phyloP scores from a whole-genome alignment of 345 rosid genomes.

The Gossypium australe region DNA sequence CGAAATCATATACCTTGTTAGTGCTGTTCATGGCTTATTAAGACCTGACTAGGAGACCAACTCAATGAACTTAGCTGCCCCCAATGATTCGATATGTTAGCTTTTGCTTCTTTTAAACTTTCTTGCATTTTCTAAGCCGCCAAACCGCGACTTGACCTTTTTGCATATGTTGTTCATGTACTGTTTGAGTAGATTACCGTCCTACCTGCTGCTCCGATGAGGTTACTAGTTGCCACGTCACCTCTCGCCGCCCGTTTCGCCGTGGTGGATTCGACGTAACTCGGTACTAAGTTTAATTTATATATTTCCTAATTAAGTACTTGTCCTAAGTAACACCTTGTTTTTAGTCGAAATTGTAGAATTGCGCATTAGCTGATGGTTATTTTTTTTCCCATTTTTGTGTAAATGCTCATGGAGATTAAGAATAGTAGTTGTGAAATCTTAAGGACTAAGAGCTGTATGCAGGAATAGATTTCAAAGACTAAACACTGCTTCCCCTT shows the following conservation, averaged over 20 bases:
- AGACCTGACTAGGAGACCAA: not conserved
- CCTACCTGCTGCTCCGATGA: constrained; percentile 40
- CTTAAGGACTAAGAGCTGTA: constrained; percentile 7
- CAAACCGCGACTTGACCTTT: constrained; percentile 3
- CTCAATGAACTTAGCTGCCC: no score
- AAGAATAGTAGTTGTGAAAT: not conserved
- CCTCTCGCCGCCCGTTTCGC: constrained; percentile 33
- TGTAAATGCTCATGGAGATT: not conserved
- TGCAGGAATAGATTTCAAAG: constrained; percentile 43
- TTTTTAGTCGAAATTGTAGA: not conserved
- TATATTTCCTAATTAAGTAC: not conserved
- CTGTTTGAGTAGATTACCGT: constrained; percentile 44
- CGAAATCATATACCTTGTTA: not conserved
- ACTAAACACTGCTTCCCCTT: constrained; percentile 23
- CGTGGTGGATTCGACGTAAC: constrained; percentile 34
- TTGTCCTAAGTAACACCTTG: not conserved
- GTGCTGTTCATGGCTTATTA: not conserved
- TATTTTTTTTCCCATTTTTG: not conserved
- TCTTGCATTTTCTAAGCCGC: constrained; percentile 25
- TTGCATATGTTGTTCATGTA: not conserved
- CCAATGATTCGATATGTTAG: not conserved
- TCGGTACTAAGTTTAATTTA: constrained; percentile 34
- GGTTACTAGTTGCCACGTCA: constrained; percentile 30
- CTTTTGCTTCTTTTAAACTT: not conserved
- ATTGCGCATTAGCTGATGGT: not conserved